Base-by-base conservation (phyloP, 495 filamentous ascomycete species). In the Lophiostoma macrostomum region DNA sequence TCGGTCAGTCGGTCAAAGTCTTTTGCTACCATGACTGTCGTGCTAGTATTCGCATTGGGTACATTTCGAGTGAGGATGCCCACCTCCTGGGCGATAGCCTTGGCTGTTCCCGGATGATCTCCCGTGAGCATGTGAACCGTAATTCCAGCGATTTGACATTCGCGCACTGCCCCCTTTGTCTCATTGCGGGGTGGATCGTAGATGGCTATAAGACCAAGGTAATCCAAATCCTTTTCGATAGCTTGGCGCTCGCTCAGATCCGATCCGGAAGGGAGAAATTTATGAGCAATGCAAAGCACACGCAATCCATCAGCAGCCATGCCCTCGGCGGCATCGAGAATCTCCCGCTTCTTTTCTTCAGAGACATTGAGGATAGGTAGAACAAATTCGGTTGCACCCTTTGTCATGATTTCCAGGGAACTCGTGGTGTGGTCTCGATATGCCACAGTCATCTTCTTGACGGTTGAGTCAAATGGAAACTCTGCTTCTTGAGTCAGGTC, bases 181-280 rank as follows among this genome's bases (percentile, higher is more conserved):
- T 86, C 84, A 4, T 76, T 67, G 24, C 84, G 77, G 30, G 86
- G 85, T 13, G 86, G 86, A 53, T 89, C 85, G 44, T 86, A 85
- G 6, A 86, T 77, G 50, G 84, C 83, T 38, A 84, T 80, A 20
- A 88, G 71, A 14, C 86, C 86, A 16, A 80, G 69, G 56, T 85
- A 83, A 8, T 69, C 68, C 32, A 88, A 71, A 11, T 79, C 69
- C 7, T 71, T 73, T 62, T 88, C 85, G 18, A 85, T 75, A 28
- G 74, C 67, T 16, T 64, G 54, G 18, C 78, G 74, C 14, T 73
- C 58, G 29, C 56, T 50, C 16, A 72, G 60, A 19, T 72, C 66
- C 11, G 48, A 44, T 1, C 66, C 56, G 25, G 57, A 16, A 24
- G 72, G 53, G 13, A 62, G 20, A 22, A 19, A 39, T 27, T 71